These are phyloP conservation scores for Trametes gibbosa DNA, from an alignment of 768 basidiomycete genomes.

Conservation along the genomic window DNA sequence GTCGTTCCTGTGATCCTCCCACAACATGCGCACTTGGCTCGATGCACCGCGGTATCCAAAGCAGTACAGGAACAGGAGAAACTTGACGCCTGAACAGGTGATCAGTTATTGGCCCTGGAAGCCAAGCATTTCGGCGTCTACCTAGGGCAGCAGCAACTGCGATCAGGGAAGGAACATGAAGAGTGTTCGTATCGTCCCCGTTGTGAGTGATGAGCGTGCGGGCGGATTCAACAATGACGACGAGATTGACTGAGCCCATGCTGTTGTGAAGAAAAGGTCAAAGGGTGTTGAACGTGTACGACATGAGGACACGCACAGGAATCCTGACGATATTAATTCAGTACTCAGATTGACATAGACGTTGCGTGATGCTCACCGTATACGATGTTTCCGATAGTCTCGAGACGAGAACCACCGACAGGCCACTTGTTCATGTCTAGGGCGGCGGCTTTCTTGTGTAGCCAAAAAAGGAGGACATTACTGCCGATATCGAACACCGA, in stretches of 20 bases:
- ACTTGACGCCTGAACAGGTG: slow-evolving; percentile 67
- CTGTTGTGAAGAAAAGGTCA: slow-evolving; percentile 34
- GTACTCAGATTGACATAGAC: not conserved
- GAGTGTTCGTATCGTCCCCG: slow-evolving; percentile 51
- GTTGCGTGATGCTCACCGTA: slow-evolving; percentile 54
- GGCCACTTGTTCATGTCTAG: slow-evolving; percentile 90
- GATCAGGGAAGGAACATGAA: slow-evolving; percentile 81
- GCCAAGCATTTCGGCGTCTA: slow-evolving; percentile 29
- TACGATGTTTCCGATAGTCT: slow-evolving; percentile 86
- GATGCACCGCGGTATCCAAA: slow-evolving; percentile 72
- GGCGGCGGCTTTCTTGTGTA: slow-evolving; percentile 67
- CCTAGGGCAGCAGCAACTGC: slow-evolving; percentile 84
- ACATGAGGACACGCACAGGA: not conserved
- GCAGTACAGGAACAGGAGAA: slow-evolving; percentile 86
- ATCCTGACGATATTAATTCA: not conserved
- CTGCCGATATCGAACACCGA: slow-evolving; percentile 83
- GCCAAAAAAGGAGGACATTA: slow-evolving; percentile 75
- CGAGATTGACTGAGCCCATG: slow-evolving; percentile 89
- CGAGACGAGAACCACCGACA: slow-evolving; percentile 84
- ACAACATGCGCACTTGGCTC: slow-evolving; percentile 91
- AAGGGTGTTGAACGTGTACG: not conserved
- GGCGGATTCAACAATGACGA: slow-evolving; percentile 86
- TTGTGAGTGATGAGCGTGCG: slow-evolving; percentile 63
- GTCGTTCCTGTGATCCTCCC: slow-evolving; percentile 97
- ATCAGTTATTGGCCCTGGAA: slow-evolving; percentile 1